Evolutionary conservation across 2,329 filamentous ascomycete genomes (phyloP).

Genomic region (Hypoxylon sp.): DNA sequence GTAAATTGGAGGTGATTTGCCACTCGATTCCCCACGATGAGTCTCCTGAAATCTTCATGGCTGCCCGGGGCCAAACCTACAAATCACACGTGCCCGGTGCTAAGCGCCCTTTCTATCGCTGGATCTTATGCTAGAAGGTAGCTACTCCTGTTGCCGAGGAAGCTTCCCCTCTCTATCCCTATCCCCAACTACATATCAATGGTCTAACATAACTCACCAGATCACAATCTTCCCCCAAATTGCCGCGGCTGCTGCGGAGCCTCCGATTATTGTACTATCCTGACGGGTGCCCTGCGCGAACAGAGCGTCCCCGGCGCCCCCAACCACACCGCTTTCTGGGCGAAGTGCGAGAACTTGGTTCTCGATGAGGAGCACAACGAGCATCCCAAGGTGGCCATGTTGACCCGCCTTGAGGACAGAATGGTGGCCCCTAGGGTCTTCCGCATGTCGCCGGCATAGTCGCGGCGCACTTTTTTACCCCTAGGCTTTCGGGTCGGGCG

Average conservation of each 20-base stretch:
- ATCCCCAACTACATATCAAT: neutral
- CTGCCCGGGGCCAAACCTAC: neutral
- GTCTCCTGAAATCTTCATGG: too few species aligned
- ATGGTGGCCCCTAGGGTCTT: neutral
- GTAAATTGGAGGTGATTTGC: too few species aligned
- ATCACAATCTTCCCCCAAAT: neutral
- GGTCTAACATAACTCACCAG: neutral
- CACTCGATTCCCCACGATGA: too few species aligned
- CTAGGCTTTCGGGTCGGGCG: neutral
- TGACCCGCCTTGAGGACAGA: neutral
- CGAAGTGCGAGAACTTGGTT: neutral
- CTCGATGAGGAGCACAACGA: neutral
- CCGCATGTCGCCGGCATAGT: neutral
- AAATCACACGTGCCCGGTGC: neutral
- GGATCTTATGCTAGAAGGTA: neutral
- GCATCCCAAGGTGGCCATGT: neutral
- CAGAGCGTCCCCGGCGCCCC: neutral
- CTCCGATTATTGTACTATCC: neutral
- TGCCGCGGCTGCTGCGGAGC: neutral
- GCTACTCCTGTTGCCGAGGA: neutral
- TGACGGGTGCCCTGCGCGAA: neutral
- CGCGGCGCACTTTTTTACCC: neutral
- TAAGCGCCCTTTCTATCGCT: neutral
- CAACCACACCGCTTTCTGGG: neutral
- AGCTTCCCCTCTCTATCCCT: neutral